Evolutionary conservation across 805 yeast species (phyloP), one percentile per base, ranked within the genome.

Genomic region (Lipomyces yamadae): DNA sequence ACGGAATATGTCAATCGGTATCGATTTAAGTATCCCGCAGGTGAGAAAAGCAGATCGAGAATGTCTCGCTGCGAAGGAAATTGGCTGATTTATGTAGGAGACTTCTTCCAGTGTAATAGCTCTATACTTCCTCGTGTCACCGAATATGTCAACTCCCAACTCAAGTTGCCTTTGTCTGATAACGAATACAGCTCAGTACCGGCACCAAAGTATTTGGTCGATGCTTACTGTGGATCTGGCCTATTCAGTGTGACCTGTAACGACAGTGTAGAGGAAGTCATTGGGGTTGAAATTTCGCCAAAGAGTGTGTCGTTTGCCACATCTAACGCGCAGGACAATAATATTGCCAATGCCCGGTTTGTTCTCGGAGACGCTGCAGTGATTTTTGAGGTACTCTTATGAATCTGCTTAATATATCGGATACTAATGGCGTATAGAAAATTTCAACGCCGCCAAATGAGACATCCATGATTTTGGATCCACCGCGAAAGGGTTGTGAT

Each of bases 401-500:
- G 30, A n/a, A 13, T 11, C n/a, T 52, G 30, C 13, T 56, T 61
- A 58, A 61, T 48, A 18, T 29, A n/a, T 33, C 1, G 24, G 15
- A 13, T 7, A 4, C 56, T 30, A 30, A 37, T 15, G 1, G 39
- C 11, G 0, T 18, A 32, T 24, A 55, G 58, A 67, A 70, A 24
- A 89, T 90, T 68, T 89, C 88, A 68, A 86, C 92, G 2, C 96
- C 97, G 6, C 82, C 85, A 50, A 85, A 84, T 57, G 81, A 87
- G 72, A 95, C 98, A 0, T 87, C 97, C 10, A 95, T 95, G 48
- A 92, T 95, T 66, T 84, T 95, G 74, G 99, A 95, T 78, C 99
- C 99, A 3, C 97, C 98, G 55, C 87, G 99, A 77, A 95, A 94
- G 78, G 99, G 99, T 1, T 94, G 98, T 78, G 98, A 93, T 77